phyloP scores from a whole-genome alignment of 495 filamentous ascomycete genomes.

The Aspergillus saccharolyticus region DNA sequence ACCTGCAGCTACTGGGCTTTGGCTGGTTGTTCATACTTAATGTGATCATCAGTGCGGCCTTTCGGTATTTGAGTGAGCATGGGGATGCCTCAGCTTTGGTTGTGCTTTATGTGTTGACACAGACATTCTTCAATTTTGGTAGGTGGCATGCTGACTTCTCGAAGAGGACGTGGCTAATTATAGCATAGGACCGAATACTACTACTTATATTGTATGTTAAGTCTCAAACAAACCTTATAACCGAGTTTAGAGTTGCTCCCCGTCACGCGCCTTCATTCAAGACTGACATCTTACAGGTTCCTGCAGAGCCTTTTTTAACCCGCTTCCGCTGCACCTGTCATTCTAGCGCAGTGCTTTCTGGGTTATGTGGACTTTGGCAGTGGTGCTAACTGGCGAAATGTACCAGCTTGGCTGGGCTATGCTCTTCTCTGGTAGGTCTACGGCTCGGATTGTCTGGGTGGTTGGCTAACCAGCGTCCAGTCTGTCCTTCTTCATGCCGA shows the following conservation, averaged over 20 bases:
- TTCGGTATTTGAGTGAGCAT: not conserved
- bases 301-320: slow-evolving; percentile 11
- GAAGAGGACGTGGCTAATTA: not conserved
- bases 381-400: slow-evolving; percentile 3
- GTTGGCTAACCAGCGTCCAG: not conserved
- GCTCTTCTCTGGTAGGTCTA: slow-evolving; percentile 12
- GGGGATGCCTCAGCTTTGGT: slow-evolving; percentile 6
- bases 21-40: slow-evolving; percentile 8
- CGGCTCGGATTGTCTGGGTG: not conserved
- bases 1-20: slow-evolving; percentile 12
- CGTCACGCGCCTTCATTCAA: too few species aligned
- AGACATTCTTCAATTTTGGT: slow-evolving; percentile 17
- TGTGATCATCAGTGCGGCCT: slow-evolving; percentile 9
- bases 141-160: not conserved
- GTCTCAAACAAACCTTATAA: too few species aligned
- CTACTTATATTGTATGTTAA: slow-evolving; percentile 12
- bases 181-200: slow-evolving; percentile 11
- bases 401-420: slow-evolving; percentile 10
- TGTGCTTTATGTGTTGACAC: slow-evolving; percentile 9
- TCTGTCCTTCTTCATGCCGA: slow-evolving; percentile 11
- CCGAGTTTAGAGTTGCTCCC: too few species aligned
- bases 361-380: slow-evolving; percentile 11
- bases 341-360: slow-evolving; percentile 13
- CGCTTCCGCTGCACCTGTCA: slow-evolving; percentile 12
- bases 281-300: slow-evolving; percentile 1